phyloP scores from a whole-genome alignment of 345 rosid species.

The Hypericum perforatum region DNA sequence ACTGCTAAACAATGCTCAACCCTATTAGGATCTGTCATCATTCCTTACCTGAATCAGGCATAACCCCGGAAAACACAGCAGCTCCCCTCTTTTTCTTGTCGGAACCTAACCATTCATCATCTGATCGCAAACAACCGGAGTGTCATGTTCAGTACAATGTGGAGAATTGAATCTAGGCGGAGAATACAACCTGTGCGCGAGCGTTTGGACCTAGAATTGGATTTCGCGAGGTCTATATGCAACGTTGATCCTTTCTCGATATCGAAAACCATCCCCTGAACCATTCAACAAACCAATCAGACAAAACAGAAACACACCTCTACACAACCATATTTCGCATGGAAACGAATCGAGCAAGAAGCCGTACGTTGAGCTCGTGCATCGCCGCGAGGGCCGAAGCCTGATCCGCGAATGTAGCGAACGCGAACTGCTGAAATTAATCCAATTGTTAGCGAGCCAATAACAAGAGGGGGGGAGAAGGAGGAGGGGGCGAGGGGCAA shows the following conservation, averaged over 20 bases:
- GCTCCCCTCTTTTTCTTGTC: slow-evolving; percentile 50
- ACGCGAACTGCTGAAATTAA: slow-evolving; percentile 64
- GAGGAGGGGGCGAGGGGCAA: not conserved
- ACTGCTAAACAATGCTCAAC: slow-evolving; percentile 5
- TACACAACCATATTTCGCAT: not conserved
- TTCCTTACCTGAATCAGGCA: slow-evolving; percentile 51
- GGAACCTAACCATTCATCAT: slow-evolving; percentile 43
- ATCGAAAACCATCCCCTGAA: slow-evolving; percentile 82
- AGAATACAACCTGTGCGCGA: slow-evolving; percentile 46
- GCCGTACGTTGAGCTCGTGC: slow-evolving; percentile 72
- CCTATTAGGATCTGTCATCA: slow-evolving; percentile 7
- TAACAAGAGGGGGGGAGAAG: not conserved
- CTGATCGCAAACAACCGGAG: slow-evolving; percentile 25
- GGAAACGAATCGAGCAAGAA: not conserved
- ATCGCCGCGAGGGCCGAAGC: slow-evolving; percentile 64
- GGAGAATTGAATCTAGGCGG: slow-evolving; percentile 11
- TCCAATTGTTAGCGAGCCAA: slow-evolving; percentile 11
- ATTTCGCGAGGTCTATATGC: slow-evolving; percentile 76
- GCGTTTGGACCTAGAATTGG: slow-evolving; percentile 83
- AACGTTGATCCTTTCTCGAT: slow-evolving; percentile 76
- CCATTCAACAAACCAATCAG: slow-evolving; percentile 10
- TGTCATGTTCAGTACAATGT: not conserved
- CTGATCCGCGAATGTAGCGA: slow-evolving; percentile 66
- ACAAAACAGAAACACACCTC: not conserved
- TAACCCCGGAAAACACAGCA: slow-evolving; percentile 19